Base-by-base conservation (phyloP, 2,329 filamentous ascomycete species). In the Cytospora chrysosperma region DNA sequence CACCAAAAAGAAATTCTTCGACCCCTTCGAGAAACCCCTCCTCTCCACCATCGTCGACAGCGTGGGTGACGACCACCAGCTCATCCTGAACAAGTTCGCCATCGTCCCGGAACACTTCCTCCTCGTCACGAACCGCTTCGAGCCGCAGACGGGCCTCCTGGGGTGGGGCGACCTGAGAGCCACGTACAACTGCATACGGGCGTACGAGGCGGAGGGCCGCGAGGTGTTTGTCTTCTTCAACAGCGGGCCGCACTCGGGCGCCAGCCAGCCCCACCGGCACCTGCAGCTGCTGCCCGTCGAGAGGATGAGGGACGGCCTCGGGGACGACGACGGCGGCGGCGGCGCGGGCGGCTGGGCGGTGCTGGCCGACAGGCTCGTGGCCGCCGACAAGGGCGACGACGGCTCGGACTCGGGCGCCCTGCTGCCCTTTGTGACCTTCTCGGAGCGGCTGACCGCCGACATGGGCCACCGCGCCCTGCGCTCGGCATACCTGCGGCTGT, bases 81-180 rank as follows among this genome's bases (percentile, higher is more conserved):
- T 92, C 50, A 85, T 92, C 1, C 78, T 92, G 49, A 92, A 92
- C 79, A 92, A 92, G 74, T 92, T 89, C 69, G 88, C 89, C 56
- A 76, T 92, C 56, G 87, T 90, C 37, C 82, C 84, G 0, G 82
- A 87, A 69, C 89, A 92, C 75, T 90, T 90, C 72, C 90, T 92
- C 68, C 81, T 92, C 55, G 84, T 86, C 0, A 92, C 89, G 0
- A 83, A 76, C n/a, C 73, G 76, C 1, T 86, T 87, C 72, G 84
- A 85, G 71, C 76, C 78, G n/a, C 89, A 92, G 77, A 87, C 85
- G 1, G 78, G 88, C 67, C 71, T 88, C 6, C 79, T 92, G 1
- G 86, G 88, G 57, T 73, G 76, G 15, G 77, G 76, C 28, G 89
- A 92, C 69, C 75, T 92, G 30, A 82, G 78, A 17, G 85, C 84